phyloP scores from a whole-genome alignment of 2,329 filamentous ascomycete species.

The Zymoseptoria passerinii region DNA sequence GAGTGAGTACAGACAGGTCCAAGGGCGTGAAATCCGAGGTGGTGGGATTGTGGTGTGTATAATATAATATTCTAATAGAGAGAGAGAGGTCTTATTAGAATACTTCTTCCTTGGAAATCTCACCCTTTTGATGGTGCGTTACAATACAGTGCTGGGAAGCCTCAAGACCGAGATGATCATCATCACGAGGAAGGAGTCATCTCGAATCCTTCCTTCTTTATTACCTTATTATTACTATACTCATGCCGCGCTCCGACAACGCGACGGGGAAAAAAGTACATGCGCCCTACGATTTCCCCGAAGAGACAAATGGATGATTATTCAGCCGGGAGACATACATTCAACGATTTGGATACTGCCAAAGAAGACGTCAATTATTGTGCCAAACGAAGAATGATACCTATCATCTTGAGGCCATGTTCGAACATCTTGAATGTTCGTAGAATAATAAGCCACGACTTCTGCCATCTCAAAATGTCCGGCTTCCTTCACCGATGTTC shows the following conservation, averaged over 20 bases:
- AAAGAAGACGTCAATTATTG: too few relatives aligned
- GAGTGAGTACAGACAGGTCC: background rate
- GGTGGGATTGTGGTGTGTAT: background rate
- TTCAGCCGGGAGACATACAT: background rate
- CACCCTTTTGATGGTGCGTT: background rate
- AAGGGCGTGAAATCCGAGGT: conserved; percentile 6
- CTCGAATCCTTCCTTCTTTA: background rate
- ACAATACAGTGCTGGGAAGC: background rate
- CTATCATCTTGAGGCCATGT: background rate
- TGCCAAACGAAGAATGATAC: background rate
- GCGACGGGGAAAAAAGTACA: background rate
- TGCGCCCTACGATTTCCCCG: background rate
- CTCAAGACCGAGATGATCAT: background rate
- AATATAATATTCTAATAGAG: too few relatives aligned
- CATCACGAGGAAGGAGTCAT: background rate
- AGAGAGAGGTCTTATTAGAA: too few relatives aligned
- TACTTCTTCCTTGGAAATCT: background rate
- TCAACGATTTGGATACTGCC: too few relatives aligned
- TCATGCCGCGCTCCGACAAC: background rate
- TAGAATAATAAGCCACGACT: background rate
- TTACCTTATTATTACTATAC: too few relatives aligned
- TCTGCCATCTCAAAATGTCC: background rate
- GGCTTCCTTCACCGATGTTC: background rate
- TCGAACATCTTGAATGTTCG: background rate
- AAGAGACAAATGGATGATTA: background rate